A percentile compares a stretch with the other conserved stretches of the same genome.
These are phyloP conservation scores for Myriosclerotinia duriaeana DNA, from an alignment of 2,329 filamentous ascomycete genomes.

Conservation along the genomic window DNA sequence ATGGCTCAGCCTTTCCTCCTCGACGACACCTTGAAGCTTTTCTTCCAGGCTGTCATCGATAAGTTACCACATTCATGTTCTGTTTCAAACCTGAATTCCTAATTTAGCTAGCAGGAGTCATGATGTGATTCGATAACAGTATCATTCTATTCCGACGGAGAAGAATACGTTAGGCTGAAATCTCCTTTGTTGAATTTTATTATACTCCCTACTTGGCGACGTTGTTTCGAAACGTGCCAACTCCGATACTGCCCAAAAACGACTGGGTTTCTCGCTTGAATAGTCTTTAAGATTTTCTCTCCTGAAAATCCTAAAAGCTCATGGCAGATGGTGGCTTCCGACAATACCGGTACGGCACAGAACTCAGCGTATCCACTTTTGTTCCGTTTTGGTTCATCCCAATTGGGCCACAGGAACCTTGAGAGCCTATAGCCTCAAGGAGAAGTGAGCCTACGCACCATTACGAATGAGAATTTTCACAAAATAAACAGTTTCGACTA, in stretches of 20 bases:
- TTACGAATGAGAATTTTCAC: no score
- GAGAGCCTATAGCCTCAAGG: not conserved
- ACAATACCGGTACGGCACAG: not conserved
- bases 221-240: not conserved
- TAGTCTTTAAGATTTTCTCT: not conserved
- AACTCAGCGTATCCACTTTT: not conserved
- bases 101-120: constrained; percentile 1
- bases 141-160: not conserved
- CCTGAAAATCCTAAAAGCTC: not conserved
- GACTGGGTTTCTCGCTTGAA: not conserved
- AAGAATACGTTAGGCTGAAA: not conserved
- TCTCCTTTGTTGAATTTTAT: not conserved
- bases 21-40: not conserved
- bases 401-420: not conserved
- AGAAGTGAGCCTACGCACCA: not conserved
- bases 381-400: not conserved
- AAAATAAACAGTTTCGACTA: no score
- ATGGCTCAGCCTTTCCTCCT: not conserved
- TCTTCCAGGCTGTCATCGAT: not conserved
- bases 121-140: not conserved
- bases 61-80: not conserved
- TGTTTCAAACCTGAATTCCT: not conserved
- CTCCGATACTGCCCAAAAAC: constrained; percentile 1
- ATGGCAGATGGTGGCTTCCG: not conserved
- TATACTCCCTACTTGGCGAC: not conserved